These are phyloP conservation scores for Rhynchosporium graminicola DNA, from an alignment of 2,329 filamentous ascomycete species.

Conservation along the genomic window DNA sequence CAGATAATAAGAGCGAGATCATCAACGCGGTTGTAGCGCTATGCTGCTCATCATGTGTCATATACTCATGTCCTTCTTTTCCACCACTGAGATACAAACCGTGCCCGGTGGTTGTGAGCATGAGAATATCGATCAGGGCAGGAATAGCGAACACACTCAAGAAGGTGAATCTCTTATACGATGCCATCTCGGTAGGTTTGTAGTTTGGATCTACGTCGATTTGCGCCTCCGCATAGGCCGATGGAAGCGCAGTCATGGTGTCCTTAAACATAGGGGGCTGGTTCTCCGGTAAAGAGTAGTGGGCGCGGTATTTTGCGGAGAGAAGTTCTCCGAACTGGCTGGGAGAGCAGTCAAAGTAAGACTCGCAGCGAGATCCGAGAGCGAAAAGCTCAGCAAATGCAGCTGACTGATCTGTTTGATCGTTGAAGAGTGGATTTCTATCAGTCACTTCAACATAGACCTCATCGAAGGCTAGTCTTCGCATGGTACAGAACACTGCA, in stretches of 20 bases:
- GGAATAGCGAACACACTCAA: slow-evolving; percentile 63
- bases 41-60: slow-evolving; percentile 52
- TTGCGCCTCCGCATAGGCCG: slow-evolving; percentile 51
- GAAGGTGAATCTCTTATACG: slow-evolving; percentile 44
- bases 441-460: slow-evolving; percentile 64
- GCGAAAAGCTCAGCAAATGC: slow-evolving; percentile 65
- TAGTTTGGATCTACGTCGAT: slow-evolving; percentile 52
- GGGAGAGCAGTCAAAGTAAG: slow-evolving; percentile 59
- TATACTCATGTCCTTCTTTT: slow-evolving; percentile 41
- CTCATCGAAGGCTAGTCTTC: slow-evolving; percentile 59
- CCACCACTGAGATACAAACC: slow-evolving; percentile 58
- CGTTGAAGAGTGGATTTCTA: slow-evolving; percentile 60
- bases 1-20: slow-evolving; percentile 59
- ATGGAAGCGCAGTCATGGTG: slow-evolving; percentile 50
- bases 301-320: slow-evolving; percentile 40
- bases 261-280: slow-evolving; percentile 53
- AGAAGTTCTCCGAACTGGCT: slow-evolving; percentile 47
- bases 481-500: slow-evolving; percentile 57
- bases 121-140: slow-evolving; percentile 54
- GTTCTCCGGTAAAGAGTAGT: slow-evolving; percentile 48
- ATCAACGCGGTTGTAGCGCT: slow-evolving; percentile 58
- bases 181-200: slow-evolving; percentile 46
- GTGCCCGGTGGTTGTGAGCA: slow-evolving; percentile 54
- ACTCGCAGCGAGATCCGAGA: slow-evolving; percentile 62
- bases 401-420: slow-evolving; percentile 62